These are phyloP conservation scores for Hondaea fermentalgiana DNA, from an alignment of 108 stramenopile species.

Conservation along the genomic window DNA sequence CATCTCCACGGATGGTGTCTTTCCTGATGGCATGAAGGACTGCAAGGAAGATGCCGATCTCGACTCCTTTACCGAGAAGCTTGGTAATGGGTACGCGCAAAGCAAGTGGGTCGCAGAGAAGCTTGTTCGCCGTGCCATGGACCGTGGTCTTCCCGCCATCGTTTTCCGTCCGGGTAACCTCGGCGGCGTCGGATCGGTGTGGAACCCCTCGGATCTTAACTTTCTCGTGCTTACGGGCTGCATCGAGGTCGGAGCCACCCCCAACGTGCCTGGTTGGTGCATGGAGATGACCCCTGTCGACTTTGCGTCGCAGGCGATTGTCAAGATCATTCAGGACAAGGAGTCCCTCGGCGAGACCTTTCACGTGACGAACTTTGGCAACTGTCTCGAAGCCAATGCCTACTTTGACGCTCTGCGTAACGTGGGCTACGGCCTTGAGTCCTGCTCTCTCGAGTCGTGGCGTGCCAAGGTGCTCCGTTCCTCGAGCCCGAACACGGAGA, in stretches of 20 bases:
- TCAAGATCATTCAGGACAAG: conserved; percentile 19
- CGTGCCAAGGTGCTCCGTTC: not conserved
- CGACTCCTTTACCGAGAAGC: conserved; percentile 31
- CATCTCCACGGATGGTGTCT: conserved; percentile 63
- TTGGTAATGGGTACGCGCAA: conserved; percentile 59
- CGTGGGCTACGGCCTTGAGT: not conserved
- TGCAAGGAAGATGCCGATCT: conserved; percentile 31
- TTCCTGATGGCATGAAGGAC: conserved; percentile 46
- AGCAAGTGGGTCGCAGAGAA: conserved; percentile 70
- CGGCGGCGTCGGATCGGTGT: conserved; percentile 40
- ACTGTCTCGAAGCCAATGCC: not conserved
- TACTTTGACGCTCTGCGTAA: conserved; percentile 14
- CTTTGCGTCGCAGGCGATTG: conserved; percentile 60
- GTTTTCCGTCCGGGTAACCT: conserved; percentile 64
- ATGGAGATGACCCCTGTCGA: conserved; percentile 67
- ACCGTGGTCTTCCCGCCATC: conserved; percentile 54
- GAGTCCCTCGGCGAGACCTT: not conserved
- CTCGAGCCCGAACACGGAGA: not conserved
- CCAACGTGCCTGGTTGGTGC: conserved; percentile 33
- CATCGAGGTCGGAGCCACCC: conserved; percentile 34
- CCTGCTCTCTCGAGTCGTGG: not conserved
- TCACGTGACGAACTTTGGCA: not conserved
- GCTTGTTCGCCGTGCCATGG: conserved; percentile 51
- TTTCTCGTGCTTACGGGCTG: conserved; percentile 52
- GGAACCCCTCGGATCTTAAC: conserved; percentile 62